These are phyloP conservation scores for Microdochium bolleyi DNA, from an alignment of 2,329 filamentous ascomycete species.

Conservation along the genomic window DNA sequence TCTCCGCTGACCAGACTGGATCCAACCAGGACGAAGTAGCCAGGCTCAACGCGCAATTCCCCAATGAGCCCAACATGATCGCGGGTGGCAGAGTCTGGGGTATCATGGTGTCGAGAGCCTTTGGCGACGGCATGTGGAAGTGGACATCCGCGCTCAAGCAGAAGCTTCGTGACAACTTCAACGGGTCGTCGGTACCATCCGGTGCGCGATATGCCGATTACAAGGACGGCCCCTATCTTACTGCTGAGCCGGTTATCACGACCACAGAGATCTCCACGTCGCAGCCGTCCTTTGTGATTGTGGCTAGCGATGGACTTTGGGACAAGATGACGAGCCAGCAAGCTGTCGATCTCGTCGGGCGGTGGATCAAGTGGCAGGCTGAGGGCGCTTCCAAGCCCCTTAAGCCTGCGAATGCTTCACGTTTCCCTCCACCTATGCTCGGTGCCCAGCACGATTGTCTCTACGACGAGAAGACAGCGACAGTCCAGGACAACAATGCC, in stretches of 20 bases:
- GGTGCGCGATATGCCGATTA: conserved; percentile 30
- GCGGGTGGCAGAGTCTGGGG: conserved; percentile 54
- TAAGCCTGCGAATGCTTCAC: conserved; percentile 9
- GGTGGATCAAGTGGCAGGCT: conserved; percentile 37
- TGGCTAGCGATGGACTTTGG: conserved; percentile 62
- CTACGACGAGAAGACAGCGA: conserved; percentile 50
- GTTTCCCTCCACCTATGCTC: conserved; percentile 10
- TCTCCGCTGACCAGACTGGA: conserved; percentile 61
- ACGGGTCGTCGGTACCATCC: conserved; percentile 28
- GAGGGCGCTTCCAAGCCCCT: conserved; percentile 15
- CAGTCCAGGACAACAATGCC: conserved; percentile 72
- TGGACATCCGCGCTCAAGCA: conserved; percentile 45
- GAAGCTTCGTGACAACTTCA: conserved; percentile 36
- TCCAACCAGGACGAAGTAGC: conserved; percentile 50
- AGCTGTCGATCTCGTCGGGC: conserved; percentile 47
- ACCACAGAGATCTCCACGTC: conserved; percentile 40
- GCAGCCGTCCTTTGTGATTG: conserved; percentile 50
- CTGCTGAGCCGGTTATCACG: conserved; percentile 56
- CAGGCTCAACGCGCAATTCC: conserved; percentile 49
- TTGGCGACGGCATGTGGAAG: conserved; percentile 64
- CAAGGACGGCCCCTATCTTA: conserved; percentile 58
- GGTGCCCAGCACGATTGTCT: conserved; percentile 14
- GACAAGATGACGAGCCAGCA: conserved; percentile 49
- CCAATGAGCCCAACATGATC: conserved; percentile 51
- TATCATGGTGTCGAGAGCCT: conserved; percentile 53